These are phyloP conservation scores for Babjeviella inositovora DNA, from an alignment of 805 yeast genomes.

Conservation along the genomic window DNA sequence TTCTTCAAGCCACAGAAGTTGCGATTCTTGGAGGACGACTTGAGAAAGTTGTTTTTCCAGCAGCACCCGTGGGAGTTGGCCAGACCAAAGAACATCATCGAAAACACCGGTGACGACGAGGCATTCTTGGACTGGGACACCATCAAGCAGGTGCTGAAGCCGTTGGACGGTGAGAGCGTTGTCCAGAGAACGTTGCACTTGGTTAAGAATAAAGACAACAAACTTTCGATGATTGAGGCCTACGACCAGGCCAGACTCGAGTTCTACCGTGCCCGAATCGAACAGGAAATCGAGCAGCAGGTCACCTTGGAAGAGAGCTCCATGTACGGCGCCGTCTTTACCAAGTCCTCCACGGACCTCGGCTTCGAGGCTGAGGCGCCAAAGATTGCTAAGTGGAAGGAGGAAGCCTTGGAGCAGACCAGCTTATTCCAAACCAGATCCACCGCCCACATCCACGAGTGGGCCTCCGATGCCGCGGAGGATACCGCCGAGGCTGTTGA, in stretches of 20 bases:
- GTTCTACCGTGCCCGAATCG: slow-evolving; percentile 74
- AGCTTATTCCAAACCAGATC: slow-evolving; percentile 31
- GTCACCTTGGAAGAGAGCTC: slow-evolving; percentile 69
- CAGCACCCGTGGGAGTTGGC: slow-evolving; percentile 99
- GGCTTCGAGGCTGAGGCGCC: slow-evolving; percentile 62
- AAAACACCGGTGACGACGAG: slow-evolving; percentile 48
- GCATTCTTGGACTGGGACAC: slow-evolving; percentile 56
- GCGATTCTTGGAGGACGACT: slow-evolving; percentile 56
- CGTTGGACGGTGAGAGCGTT: slow-evolving; percentile 80
- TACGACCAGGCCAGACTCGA: slow-evolving; percentile 81
- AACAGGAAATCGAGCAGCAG: slow-evolving; percentile 59
- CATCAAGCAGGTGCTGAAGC: slow-evolving; percentile 56
- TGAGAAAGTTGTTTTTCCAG: slow-evolving; percentile 68
- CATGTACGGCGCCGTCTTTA: slow-evolving; percentile 73
- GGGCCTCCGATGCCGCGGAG: too few relatives aligned
- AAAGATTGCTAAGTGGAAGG: slow-evolving; percentile 59
- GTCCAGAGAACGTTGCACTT: slow-evolving; percentile 59
- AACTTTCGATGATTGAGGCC: slow-evolving; percentile 35
- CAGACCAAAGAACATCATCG: slow-evolving; percentile 72
- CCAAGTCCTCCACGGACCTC: slow-evolving; percentile 40
- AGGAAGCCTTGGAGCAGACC: slow-evolving; percentile 51
- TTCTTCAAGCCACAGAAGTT: slow-evolving; percentile 37
- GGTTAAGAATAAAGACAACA: slow-evolving; percentile 13
- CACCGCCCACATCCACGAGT: too few relatives aligned
- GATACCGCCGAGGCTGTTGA: too few relatives aligned